Base-by-base conservation (phyloP, 495 filamentous ascomycete genomes). In the Neurospora hispaniola region DNA sequence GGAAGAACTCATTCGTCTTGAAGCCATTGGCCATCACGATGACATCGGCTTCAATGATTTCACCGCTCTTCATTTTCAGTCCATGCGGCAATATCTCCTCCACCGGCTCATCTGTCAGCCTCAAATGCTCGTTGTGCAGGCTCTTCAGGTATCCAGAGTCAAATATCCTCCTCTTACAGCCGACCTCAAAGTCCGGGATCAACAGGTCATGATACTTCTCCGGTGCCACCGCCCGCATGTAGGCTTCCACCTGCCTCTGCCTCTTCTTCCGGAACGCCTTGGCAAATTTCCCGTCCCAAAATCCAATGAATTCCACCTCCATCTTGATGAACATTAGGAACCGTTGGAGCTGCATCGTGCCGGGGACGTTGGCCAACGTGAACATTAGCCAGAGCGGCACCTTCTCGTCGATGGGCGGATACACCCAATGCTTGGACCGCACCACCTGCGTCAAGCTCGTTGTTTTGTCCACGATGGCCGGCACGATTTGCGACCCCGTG, bases 401-500 rank as follows among this genome's bases (percentile, higher is more conserved):
- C 78, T 75, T 18, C 27, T 79, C 18, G 74, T 82, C 76, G 75
- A 79, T 42, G 12, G 80, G 71, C 76, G 82, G 76, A 75, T 81
- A 78, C 75, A 86, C 72, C 83, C 82, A 75, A 66, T 80, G 76
- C 73, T 77, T 73, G 73, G 74, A 70, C 71, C 83, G 66, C 69
- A 80, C 75, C 31, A 79, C 68, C 72, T 85, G 84, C 20, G 78
- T 85, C 7, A 85, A 69, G 38, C 74, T 72, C 14, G 66, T 69
- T 2, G 76, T 78, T 14, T 77, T 31, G 40, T 73, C 42, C 2
- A 77, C 75, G 8, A 85, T 78, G 23, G 62, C 62, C 6, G 84
- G 84, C 40, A 86, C 83, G 12, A 86, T 79, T 73, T 86, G 84
- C 20, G 83, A 78, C 5, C 81, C 84, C 31, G 77, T 88, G 77